Evolutionary conservation across 2,329 filamentous ascomycete genomes (phyloP), one percentile per base, ranked within the genome.

Genomic region (Cordyceps cateniannulata): DNA sequence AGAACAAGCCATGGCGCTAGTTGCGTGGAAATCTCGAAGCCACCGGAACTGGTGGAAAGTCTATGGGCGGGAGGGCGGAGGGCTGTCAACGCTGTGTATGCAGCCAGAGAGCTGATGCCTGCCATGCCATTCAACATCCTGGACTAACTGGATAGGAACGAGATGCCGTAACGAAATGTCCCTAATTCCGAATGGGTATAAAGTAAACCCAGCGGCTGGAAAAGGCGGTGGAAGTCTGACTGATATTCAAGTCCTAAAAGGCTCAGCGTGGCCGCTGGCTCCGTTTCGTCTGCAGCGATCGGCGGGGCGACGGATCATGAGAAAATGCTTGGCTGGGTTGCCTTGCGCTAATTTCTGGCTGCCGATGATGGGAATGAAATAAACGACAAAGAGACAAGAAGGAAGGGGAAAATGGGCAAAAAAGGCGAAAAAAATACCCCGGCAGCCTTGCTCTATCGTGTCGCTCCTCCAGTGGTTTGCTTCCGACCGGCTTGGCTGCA

Each of bases 251-350:
- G 14, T 42, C 9, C 6, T 22, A 45, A 45, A 45, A 3, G 9
- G 32, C 14, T 42, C 32, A 29, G 16, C 25, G 51, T 54, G 35
- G 38, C 35, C 16, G 35, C 22, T 3, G 50, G 51, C 51, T 54
- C 51, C 35, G 51, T 44, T 54, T 54, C 35, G 25, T 54, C 51
- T 44, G 35, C 35, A 54, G 51, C n/a, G 35, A 42, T 54, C 51
- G 35, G 51, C 51, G 51, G 35, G 35, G 51, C 32, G 20, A 25
- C 10, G 12, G n/a, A 35, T 22, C 5, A 38, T 51, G 29, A 9
- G 27, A 10, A 25, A 9, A 29, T 10, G 16, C 24, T 49, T 25
- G 35, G 35, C 16, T 18, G 18, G 18, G 16, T 32, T 3, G 5
- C 10, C 10, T 12, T 35, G 32, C 32, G 32, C 32, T 9, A 35